These are phyloP conservation scores for Gossypium australe DNA, from an alignment of 345 rosid genomes.

Conservation along the genomic window DNA sequence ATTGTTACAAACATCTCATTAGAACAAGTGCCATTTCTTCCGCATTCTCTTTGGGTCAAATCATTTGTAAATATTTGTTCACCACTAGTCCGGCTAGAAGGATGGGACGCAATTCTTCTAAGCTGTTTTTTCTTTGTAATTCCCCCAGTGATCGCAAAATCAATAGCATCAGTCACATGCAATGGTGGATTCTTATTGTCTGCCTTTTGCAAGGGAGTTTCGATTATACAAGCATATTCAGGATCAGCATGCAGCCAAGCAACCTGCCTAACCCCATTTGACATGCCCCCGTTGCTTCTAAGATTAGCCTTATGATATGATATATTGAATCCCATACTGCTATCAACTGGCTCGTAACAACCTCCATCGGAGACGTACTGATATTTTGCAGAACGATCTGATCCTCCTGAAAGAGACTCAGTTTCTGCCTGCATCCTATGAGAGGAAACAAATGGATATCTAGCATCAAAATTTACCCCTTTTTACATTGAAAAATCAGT, in stretches of 20 bases:
- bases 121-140: constrained; percentile 31
- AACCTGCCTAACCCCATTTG: constrained; percentile 45
- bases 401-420: constrained; percentile 54
- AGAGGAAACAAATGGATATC: constrained; percentile 14
- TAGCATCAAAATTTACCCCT: constrained; percentile 16
- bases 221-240: constrained; percentile 52
- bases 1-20: constrained; percentile 55
- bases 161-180: constrained; percentile 28
- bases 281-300: constrained; percentile 26
- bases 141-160: constrained; percentile 27
- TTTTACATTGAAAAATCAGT: not conserved
- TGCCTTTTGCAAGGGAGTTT: constrained; percentile 28
- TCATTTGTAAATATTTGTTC: constrained; percentile 29
- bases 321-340: constrained; percentile 54
- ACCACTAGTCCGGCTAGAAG: constrained; percentile 18
- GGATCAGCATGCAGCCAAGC: constrained; percentile 41
- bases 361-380: constrained; percentile 49
- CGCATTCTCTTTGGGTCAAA: constrained; percentile 25
- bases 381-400: constrained; percentile 49
- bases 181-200: constrained; percentile 22
- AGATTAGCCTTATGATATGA: constrained; percentile 60
- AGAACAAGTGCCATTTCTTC: constrained; percentile 34
- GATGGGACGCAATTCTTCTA: constrained; percentile 36
- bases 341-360: constrained; percentile 52
- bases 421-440: constrained; percentile 72